Conservation (phyloP, 345 rosid species). For the Syzygium jambos region DNA sequence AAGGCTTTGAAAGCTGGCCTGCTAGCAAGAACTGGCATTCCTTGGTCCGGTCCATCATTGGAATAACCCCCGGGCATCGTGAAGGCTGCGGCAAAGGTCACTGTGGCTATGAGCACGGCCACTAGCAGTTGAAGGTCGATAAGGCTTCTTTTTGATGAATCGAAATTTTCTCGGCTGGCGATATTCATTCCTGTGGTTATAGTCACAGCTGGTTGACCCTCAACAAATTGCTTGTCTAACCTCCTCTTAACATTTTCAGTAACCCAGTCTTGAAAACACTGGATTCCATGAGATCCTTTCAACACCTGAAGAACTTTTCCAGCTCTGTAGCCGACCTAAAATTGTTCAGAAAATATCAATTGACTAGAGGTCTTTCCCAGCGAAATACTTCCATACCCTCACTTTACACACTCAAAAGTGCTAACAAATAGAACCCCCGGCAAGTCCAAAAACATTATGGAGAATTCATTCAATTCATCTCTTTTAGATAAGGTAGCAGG, state of each 20-base stretch:
- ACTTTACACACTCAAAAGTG: not conserved
- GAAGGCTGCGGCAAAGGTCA: not conserved
- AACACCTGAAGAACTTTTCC: not conserved
- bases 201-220: not conserved
- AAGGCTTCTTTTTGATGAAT: not conserved
- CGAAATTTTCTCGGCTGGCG: not conserved
- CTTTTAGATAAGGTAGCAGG: not conserved
- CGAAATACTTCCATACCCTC: not conserved
- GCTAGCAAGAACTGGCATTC: not conserved
- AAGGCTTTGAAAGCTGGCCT: not conserved
- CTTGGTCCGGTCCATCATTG: fast-evolving
- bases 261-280: not conserved
- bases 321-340: not conserved
- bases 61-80: not conserved
- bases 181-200: not conserved
- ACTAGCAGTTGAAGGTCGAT: not conserved
- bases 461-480: not conserved
- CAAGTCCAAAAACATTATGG: not conserved
- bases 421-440: not conserved
- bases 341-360: not conserved
- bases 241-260: not conserved
- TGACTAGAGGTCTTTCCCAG: not conserved
- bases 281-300: not conserved
- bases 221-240: not conserved
- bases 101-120: not conserved